These are phyloP conservation scores for Epichloe coenophiala DNA, from an alignment of 2,329 filamentous ascomycete genomes.

Conservation along the genomic window DNA sequence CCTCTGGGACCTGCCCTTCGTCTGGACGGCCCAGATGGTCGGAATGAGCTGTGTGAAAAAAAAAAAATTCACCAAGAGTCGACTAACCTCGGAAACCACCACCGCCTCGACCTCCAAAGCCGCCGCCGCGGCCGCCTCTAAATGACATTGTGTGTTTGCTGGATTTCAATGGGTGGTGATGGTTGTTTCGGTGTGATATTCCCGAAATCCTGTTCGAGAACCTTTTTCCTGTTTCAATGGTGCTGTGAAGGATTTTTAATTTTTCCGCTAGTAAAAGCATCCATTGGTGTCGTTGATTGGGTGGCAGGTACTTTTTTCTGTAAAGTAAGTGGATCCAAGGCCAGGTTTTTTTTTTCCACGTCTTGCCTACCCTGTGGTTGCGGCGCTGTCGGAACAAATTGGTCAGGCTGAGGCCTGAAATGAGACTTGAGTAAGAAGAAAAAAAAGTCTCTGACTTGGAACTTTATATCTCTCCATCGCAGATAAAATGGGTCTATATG, in stretches of 20 bases:
- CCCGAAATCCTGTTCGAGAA: constrained; percentile 1
- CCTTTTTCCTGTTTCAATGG: constrained; percentile 5
- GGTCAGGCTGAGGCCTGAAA: no score
- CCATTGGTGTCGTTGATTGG: constrained; percentile 3
- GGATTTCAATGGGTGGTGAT: background rate
- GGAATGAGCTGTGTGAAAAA: background rate
- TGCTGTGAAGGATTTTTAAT: constrained; percentile 3
- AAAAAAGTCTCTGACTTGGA: no score
- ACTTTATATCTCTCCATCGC: no score
- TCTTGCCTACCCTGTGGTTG: background rate
- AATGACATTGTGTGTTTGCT: constrained; percentile 9
- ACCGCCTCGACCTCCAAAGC: constrained; percentile 9
- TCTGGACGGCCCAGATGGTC: no score
- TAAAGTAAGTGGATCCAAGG: no score
- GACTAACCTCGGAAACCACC: constrained; percentile 9
- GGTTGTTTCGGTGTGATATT: constrained; percentile 2
- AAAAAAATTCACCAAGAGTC: background rate
- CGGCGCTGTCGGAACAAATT: no score
- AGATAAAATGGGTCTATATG: no score
- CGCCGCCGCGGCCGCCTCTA: constrained; percentile 10
- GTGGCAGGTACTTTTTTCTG: background rate
- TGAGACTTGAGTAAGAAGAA: no score
- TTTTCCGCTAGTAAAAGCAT: constrained; percentile 3
- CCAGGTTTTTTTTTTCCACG: background rate
- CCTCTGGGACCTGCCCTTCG: no score